Conservation (phyloP, 768 basidiomycete species). For the Trametes coccinea region DNA sequence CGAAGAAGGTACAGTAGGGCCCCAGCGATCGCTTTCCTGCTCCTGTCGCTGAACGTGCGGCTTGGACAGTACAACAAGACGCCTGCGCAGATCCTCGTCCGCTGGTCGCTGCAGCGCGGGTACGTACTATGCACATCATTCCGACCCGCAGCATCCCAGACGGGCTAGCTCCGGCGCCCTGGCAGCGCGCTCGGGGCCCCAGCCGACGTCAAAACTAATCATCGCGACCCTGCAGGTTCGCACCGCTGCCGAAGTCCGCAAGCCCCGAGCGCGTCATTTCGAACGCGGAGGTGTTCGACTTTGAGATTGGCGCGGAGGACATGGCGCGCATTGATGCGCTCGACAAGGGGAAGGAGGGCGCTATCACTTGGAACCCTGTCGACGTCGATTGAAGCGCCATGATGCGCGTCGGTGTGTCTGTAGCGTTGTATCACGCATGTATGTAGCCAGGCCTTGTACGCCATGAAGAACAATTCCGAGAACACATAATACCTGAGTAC, state of each 20-base stretch:
- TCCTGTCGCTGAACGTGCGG: too few species aligned
- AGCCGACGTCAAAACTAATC: too few species aligned
- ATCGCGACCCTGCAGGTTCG: constrained; percentile 36
- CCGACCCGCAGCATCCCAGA: too few species aligned
- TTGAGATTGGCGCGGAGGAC: constrained; percentile 65
- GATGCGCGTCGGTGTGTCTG: too few species aligned
- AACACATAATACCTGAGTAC: too few species aligned
- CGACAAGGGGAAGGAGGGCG: constrained; percentile 72
- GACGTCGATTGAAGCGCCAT: constrained; percentile 32
- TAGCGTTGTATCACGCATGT: too few species aligned
- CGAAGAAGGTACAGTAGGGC: constrained; percentile 41
- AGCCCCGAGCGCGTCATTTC: constrained; percentile 68
- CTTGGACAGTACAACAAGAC: constrained; percentile 52
- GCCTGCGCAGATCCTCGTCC: constrained; percentile 77
- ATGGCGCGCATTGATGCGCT: constrained; percentile 65
- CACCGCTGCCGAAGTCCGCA: constrained; percentile 82
- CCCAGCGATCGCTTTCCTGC: too few species aligned
- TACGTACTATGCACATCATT: constrained; percentile 24
- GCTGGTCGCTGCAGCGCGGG: constrained; percentile 90
- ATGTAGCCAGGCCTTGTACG: too few species aligned
- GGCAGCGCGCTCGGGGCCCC: constrained; percentile 22
- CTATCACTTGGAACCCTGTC: constrained; percentile 85
- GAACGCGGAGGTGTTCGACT: constrained; percentile 76
- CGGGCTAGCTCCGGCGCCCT: too few species aligned
- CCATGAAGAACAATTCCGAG: too few species aligned